Evolutionary conservation across 257 asterid genomes (phyloP), one percentile per base, ranked within the genome.

Genomic region (Mitragyna speciosa): DNA sequence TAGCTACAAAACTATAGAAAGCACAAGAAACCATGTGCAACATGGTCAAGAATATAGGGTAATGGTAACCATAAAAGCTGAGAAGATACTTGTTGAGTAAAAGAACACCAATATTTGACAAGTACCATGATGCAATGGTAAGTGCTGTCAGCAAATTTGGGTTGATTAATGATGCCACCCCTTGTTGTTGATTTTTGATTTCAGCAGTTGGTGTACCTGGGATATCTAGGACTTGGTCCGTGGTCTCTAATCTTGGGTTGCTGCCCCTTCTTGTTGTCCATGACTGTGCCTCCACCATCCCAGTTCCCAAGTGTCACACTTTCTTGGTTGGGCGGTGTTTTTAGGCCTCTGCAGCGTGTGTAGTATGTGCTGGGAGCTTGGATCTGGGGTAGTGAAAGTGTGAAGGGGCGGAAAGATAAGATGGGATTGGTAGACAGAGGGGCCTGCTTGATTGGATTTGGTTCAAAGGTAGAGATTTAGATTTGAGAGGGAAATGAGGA

Each of bases 141-240:
- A 90, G 86, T 6, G 92, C 95, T 45, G 99, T 95, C 36, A 91
- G 77, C 16, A 89, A 19, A 78, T 28, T 77, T 9, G 98, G 97
- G 2, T 97, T 90, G 51, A 93, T 73, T 5, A 86, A 45, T 15
- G 90, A 31, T 0, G 82, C 68, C 68, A 80, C 12, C 59, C 75
- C 49, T 79, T 64, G 39, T 28, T 63, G 87, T 22, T 86, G 98
- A 80, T 92, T 94, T 17, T 96, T 87, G 75, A 88, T 82, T 73
- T 95, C 98, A 12, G 98, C 95, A n/a, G 98, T 95, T 28, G 99
- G 99, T 36, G 98, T 95, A 16, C 80, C 87, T 51, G 99, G 99
- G 73, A 95, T 95, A 41, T 95, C 97, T 73, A 95, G 56, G 22
- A 90, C 92, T 73, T 93, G 98, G 81, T 92, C 96, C 17, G 81